Evolutionary conservation across 2,329 filamentous ascomycete species (phyloP).

Genomic region (Penicillium hordei): DNA sequence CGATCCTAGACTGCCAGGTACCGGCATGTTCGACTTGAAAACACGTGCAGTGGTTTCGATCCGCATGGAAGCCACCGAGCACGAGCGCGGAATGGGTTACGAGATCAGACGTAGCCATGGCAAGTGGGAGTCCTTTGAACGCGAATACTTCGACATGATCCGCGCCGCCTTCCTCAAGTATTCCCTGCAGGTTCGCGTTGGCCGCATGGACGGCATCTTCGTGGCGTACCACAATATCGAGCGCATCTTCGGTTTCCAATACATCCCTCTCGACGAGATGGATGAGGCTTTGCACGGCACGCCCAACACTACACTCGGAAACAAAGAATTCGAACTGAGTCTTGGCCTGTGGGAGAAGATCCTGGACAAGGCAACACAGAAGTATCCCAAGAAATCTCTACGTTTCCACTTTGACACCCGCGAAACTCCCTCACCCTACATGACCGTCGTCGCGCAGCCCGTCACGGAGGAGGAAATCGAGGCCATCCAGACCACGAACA

Average conservation of each 20-base stretch:
- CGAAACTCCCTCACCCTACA: slow-evolving; percentile 59
- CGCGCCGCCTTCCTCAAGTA: slow-evolving; percentile 94
- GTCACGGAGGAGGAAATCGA: slow-evolving; percentile 71
- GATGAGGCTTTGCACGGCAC: slow-evolving; percentile 86
- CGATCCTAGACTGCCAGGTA: slow-evolving; percentile 80
- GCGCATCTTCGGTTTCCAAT: slow-evolving; percentile 97
- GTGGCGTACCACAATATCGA: slow-evolving; percentile 94
- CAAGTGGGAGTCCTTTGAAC: slow-evolving; percentile 85
- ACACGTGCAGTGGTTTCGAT: slow-evolving; percentile 89
- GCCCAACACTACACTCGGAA: slow-evolving; percentile 64
- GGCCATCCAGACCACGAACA: slow-evolving; percentile 67
- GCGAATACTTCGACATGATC: slow-evolving; percentile 97
- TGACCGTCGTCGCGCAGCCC: slow-evolving; percentile 90
- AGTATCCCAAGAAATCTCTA: slow-evolving; percentile 72
- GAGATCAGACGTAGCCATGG: slow-evolving; percentile 77
- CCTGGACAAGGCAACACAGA: slow-evolving; percentile 70
- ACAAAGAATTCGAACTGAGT: slow-evolving; percentile 82
- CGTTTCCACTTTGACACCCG: slow-evolving; percentile 81
- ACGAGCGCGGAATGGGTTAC: slow-evolving; percentile 76
- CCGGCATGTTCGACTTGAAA: slow-evolving; percentile 94
- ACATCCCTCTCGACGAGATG: slow-evolving; percentile 83
- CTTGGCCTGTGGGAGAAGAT: slow-evolving; percentile 75
- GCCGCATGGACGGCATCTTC: slow-evolving; percentile 98
- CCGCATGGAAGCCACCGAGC: slow-evolving; percentile 76
- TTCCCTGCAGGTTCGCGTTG: slow-evolving; percentile 92